Conservation (phyloP, 805 yeast genomes). For the Pichia rugopelliculosa region DNA sequence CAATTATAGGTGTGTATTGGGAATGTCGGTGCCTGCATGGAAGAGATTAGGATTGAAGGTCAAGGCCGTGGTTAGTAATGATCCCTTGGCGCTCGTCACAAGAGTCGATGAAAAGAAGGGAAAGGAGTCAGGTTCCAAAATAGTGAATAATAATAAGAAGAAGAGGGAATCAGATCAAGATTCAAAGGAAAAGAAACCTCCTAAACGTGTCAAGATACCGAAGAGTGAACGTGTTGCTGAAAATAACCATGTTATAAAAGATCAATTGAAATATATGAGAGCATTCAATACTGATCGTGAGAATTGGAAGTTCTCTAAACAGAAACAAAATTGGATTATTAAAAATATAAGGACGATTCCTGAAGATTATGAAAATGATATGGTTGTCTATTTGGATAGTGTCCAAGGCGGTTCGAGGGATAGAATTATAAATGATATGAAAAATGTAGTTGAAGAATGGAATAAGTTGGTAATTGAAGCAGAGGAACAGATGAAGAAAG, state of each 20-base stretch:
- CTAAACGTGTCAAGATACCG: slow-evolving; percentile 65
- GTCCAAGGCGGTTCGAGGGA: slow-evolving; percentile 65
- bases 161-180: slow-evolving; percentile 33
- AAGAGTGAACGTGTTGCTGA: slow-evolving; percentile 58
- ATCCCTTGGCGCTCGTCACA: slow-evolving; percentile 36
- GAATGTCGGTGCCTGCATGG: slow-evolving; percentile 63
- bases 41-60: slow-evolving; percentile 66
- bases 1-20: too few relatives aligned
- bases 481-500: slow-evolving; percentile 24
- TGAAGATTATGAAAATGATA: slow-evolving; percentile 41
- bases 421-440: slow-evolving; percentile 45
- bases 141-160: slow-evolving; percentile 4
- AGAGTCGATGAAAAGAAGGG: slow-evolving; percentile 31
- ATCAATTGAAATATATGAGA: slow-evolving; percentile 59
- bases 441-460: slow-evolving; percentile 46
- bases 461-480: slow-evolving; percentile 40
- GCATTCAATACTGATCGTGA: slow-evolving; percentile 48
- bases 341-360: slow-evolving; percentile 52
- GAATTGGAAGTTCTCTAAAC: slow-evolving; percentile 79
- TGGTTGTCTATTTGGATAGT: slow-evolving; percentile 47
- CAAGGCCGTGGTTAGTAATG: slow-evolving; percentile 37
- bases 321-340: slow-evolving; percentile 80
- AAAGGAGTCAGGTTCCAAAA: slow-evolving; percentile 23
- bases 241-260: slow-evolving; percentile 67
- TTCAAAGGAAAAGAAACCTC: slow-evolving; percentile 41